These are phyloP conservation scores for Irpex sp. DNA, from an alignment of 1,284 basidiomycete species.

Conservation along the genomic window DNA sequence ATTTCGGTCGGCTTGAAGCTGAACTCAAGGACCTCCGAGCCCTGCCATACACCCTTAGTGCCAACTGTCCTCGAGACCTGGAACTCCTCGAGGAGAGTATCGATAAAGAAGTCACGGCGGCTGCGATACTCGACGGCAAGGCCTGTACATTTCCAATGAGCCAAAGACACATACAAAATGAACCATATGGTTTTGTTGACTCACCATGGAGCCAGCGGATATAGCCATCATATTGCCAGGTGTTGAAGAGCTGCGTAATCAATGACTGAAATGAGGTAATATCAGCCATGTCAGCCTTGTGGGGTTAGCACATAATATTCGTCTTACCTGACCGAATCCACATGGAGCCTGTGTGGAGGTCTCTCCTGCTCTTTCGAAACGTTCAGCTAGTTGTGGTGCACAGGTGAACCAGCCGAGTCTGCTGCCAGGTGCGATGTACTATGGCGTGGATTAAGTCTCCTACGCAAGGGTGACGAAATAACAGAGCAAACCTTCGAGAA, in stretches of 20 bases:
- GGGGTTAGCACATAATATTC: not conserved
- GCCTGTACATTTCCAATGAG: constrained; percentile 27
- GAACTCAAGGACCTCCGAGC: constrained; percentile 38
- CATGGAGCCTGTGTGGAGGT: constrained; percentile 67
- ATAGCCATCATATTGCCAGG: constrained; percentile 70
- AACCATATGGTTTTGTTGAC: constrained; percentile 14
- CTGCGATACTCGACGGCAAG: constrained; percentile 48
- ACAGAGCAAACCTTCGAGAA: constrained; percentile 82
- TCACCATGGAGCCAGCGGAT: constrained; percentile 68
- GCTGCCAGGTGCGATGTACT: constrained; percentile 72
- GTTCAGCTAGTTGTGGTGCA: constrained; percentile 64
- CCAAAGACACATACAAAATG: not conserved
- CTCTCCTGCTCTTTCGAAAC: constrained; percentile 72
- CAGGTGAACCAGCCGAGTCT: constrained; percentile 80
- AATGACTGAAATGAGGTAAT: constrained; percentile 37
- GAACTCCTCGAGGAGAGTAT: constrained; percentile 50
- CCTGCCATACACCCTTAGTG: constrained; percentile 31
- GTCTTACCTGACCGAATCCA: constrained; percentile 59
- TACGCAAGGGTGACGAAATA: too few species aligned
- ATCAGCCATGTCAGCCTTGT: not conserved
- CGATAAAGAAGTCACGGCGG: constrained; percentile 59
- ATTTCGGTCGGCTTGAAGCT: constrained; percentile 28
- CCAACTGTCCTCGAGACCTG: constrained; percentile 31
- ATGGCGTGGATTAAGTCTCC: not conserved
- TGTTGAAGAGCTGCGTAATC: constrained; percentile 53